Base-by-base conservation (phyloP, 2,329 filamentous ascomycete species). In the Penicillium sp. region DNA sequence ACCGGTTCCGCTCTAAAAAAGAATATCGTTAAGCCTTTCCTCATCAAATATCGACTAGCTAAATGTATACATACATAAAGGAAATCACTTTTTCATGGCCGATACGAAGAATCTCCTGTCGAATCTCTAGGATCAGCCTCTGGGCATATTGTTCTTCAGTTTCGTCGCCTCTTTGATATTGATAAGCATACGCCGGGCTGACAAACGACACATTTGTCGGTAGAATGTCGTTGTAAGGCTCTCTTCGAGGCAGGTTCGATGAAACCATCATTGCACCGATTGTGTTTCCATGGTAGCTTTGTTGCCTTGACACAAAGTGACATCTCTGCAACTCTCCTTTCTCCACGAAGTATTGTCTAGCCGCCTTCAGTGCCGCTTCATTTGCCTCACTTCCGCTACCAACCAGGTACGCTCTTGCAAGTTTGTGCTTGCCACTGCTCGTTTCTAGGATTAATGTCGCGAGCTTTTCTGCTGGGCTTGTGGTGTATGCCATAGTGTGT, bases 201-300 rank as follows among this genome's bases (percentile, higher is more conserved):
- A 50, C 47, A 3, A 50, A 50, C 14, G 47, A 50, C 21, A 71
- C 64, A 59, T 69, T 65, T 1, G 54, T 33, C 45, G 61, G 63
- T 46, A 75, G 56, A 45, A 71, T 64, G 7, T 64, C 65, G 40
- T 66, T 63, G 53, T 73, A 76, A 16, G 70, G 65, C 18, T 63
- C 65, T 38, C 69, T 65, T 2, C 74, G 64, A 1, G 67, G 63
- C 9, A 66, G 61, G 58, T 74, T 69, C 14, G 66, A 64, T 0
- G 74, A 74, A 1, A 79, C 64, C 6, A 68, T 73, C 54, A 81
- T 69, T 0, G 77, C 68, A 0, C 76, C 78, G 11, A 81, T 67
- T 0, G 79, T 81, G 57, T 78, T 81, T 5, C 80, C 79, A 62
- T 82, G 80, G 57, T 81, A 82, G 4, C 68, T 72, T 59, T 79